These are phyloP conservation scores for Suillus placidus DNA, from an alignment of 768 basidiomycete genomes.

Conservation along the genomic window DNA sequence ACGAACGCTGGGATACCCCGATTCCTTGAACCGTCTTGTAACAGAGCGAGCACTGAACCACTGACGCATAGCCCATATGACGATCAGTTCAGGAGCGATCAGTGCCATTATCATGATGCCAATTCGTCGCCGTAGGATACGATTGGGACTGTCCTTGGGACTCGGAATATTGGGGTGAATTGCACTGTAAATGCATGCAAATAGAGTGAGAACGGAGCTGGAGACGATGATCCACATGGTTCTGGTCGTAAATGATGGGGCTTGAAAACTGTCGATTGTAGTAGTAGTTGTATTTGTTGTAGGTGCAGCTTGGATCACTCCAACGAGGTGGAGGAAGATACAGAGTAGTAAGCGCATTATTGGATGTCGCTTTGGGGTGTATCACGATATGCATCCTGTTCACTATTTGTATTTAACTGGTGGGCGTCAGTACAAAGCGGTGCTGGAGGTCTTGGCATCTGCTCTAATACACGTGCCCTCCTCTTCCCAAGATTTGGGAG, in stretches of 20 bases:
- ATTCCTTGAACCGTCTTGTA: not conserved
- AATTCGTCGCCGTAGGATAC: conserved; percentile 3
- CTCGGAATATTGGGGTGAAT: conserved; percentile 30
- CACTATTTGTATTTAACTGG: not conserved
- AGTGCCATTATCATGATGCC: conserved; percentile 19
- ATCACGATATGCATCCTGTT: not conserved
- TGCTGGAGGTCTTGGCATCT: too few relatives aligned
- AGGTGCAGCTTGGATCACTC: not conserved
- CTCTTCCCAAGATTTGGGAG: too few relatives aligned
- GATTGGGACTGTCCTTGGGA: too few relatives aligned
- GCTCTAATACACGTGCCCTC: too few relatives aligned
- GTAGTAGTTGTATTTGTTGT: not conserved
- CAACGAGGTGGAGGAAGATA: not conserved
- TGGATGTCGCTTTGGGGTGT: not conserved
- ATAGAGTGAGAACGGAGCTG: conserved; percentile 16
- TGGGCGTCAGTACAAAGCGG: not conserved
- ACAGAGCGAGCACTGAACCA: conserved; percentile 17
- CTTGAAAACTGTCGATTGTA: not conserved
- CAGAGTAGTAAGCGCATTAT: not conserved
- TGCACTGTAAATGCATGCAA: conserved; percentile 30
- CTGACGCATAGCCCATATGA: conserved; percentile 24
- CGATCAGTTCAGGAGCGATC: conserved; percentile 26
- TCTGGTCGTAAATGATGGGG: not conserved
- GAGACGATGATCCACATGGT: not conserved
- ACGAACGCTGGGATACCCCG: not conserved